A percentile compares a stretch with the other conserved stretches of the same genome.
Evolutionary conservation across 371 early-diverging fungal genomes (phyloP).

Genomic region (Mortierella sp.): DNA sequence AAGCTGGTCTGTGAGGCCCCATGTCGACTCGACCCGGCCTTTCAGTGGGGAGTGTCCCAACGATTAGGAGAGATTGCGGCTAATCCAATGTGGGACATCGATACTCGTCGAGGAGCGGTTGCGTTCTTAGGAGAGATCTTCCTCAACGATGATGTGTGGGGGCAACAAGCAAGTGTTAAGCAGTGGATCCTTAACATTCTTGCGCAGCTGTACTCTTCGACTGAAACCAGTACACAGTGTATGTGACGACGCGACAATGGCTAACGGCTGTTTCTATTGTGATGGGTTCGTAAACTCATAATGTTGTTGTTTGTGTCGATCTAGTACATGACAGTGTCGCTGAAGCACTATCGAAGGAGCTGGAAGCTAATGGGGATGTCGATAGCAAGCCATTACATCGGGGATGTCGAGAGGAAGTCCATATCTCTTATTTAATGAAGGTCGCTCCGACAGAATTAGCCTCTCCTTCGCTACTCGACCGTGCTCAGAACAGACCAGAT

Average conservation of each 20-base stretch:
- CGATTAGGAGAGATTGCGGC: constrained; percentile 11
- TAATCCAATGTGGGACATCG: constrained; percentile 8
- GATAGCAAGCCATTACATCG: too few species aligned
- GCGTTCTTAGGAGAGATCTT: neutral
- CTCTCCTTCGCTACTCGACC: neutral
- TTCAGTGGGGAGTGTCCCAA: constrained; percentile 18
- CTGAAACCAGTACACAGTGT: neutral
- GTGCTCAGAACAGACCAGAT: too few species aligned
- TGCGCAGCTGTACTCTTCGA: neutral
- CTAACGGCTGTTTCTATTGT: neutral
- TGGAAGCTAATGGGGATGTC: too few species aligned
- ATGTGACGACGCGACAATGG: neutral
- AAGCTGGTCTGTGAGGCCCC: constrained; percentile 6
- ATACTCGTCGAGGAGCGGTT: constrained; percentile 3
- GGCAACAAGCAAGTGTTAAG: constrained; percentile 5
- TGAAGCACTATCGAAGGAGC: too few species aligned
- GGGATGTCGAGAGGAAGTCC: neutral
- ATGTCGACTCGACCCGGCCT: constrained; percentile 9
- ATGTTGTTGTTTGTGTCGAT: too few species aligned
- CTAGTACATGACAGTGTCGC: too few species aligned
- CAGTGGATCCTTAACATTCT: constrained; percentile 8
- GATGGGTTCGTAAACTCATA: neutral
- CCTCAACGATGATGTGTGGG: constrained; percentile 5
- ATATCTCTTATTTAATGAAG: neutral
- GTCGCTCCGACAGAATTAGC: neutral